Evolutionary conservation across 148 eudicot species (phyloP), one percentile per base, ranked within the genome.

Genomic region (Cornus suecica): DNA sequence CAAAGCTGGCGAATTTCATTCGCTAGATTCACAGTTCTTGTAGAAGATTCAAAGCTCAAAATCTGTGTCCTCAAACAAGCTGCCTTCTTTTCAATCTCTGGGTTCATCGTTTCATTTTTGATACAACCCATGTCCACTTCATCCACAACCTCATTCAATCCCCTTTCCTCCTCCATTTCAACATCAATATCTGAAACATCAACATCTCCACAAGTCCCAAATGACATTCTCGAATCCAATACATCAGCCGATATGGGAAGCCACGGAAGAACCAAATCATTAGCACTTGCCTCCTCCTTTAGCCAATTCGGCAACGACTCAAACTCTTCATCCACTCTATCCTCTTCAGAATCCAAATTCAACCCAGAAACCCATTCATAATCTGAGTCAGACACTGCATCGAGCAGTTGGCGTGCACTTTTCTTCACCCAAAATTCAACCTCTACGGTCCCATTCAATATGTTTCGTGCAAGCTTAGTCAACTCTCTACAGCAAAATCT

Each of bases 391-490:
- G 90, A 83, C 78, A 85, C 74, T 54, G 32, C 70, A 54, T 82
- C 90, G 45, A 89, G 84, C 89, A 87, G 86, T 74, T 87, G 82
- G 3, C 64, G 77, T 73, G 93, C 93, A 68, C 79, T 78, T 58
- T 61, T 79, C 82, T 78, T 77, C 5, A 87, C 90, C 90, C 90
- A 85, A 78, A 82, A 87, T 78, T 85, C 85, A 30, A 85, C 42
- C 67, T 27, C 65, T n/a, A 56, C 52, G 1, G 48, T 76, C 45
- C 64, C 79, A 45, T 51, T 54, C 77, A 88, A 76, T 69, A 88
- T 61, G 66, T 76, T 29, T 27, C 69, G 71, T 25, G 87, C 90
- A 66, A 88, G 77, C 16, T 66, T 72, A 64, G 62, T 77, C 82
- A 87, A 76, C 14, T 83, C 86, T 15, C 23, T 70, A 3, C 69